Conservation (phyloP, 192 early-diverging fungal species). For the Mortierella alpina region DNA sequence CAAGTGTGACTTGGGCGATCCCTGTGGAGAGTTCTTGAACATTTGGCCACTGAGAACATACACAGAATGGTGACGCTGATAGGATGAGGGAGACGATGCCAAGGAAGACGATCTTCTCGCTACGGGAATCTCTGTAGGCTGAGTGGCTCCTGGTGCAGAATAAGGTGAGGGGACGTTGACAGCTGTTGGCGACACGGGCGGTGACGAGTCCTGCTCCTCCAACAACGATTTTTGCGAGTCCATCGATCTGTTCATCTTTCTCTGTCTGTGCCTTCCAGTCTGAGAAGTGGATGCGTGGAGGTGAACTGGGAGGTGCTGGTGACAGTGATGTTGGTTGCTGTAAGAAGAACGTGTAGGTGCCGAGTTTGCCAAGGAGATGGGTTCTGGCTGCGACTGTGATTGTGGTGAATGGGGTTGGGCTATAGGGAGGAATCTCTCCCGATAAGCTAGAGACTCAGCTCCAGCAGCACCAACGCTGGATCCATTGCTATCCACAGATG, state of each 20-base stretch:
- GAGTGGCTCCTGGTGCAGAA: constrained; percentile 2
- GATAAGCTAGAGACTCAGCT: background rate
- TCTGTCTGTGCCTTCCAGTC: constrained; percentile 20
- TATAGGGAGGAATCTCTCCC: constrained; percentile 24
- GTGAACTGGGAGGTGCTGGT: constrained; percentile 13
- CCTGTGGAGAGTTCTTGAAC: constrained; percentile 50
- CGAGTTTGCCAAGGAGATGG: constrained; percentile 9
- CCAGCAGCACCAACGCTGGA: background rate
- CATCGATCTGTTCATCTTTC: constrained; percentile 29
- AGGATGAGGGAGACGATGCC: constrained; percentile 50
- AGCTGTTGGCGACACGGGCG: constrained; percentile 36
- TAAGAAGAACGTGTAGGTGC: constrained; percentile 31
- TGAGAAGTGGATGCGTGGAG: constrained; percentile 8
- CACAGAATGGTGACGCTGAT: constrained; percentile 47
- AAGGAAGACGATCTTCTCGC: constrained; percentile 39
- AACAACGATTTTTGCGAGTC: constrained; percentile 43
- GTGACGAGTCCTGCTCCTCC: constrained; percentile 47
- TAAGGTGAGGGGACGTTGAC: constrained; percentile 40
- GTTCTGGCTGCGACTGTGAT: constrained; percentile 7
- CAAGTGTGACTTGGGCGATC: constrained; percentile 42
- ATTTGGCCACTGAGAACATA: constrained; percentile 51
- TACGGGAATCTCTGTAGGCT: constrained; percentile 36
- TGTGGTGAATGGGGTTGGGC: constrained; percentile 13
- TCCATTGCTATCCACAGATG: constrained; percentile 29
- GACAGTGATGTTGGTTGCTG: constrained; percentile 17